These are phyloP conservation scores for Arctium lappa DNA, from an alignment of 129 eudicot species.

Conservation along the genomic window DNA sequence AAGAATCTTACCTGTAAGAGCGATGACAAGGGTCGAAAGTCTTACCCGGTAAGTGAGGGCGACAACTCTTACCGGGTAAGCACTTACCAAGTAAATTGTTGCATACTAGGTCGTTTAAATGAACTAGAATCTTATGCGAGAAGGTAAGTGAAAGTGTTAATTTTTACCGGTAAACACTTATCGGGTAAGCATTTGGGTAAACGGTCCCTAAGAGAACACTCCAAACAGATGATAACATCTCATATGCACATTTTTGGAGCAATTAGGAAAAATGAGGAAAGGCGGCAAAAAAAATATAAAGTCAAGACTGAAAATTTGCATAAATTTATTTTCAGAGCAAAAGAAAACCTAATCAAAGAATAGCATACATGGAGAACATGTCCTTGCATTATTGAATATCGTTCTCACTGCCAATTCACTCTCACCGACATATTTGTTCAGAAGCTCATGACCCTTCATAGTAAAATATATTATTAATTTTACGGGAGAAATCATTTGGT, in stretches of 20 bases:
- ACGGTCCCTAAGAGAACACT: background rate
- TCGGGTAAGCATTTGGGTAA: too few species aligned
- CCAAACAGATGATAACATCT: too few species aligned
- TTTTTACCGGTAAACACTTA: too few species aligned
- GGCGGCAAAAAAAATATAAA: background rate
- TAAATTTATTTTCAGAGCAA: background rate
- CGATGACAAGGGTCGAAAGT: too few species aligned
- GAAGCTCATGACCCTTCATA: slow-evolving; percentile 71
- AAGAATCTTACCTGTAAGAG: too few species aligned
- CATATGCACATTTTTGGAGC: background rate
- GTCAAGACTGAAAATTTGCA: background rate
- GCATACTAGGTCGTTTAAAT: too few species aligned
- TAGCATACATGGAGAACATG: slow-evolving; percentile 86
- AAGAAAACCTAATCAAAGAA: slow-evolving; percentile 87
- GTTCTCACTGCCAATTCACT: slow-evolving; percentile 83
- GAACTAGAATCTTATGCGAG: too few species aligned
- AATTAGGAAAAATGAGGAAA: too few species aligned
- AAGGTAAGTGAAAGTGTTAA: too few species aligned
- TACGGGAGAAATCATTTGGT: background rate
- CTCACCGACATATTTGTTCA: slow-evolving; percentile 88
- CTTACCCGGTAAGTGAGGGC: too few species aligned
- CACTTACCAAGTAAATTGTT: too few species aligned
- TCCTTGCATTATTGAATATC: slow-evolving; percentile 84
- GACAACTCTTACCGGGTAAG: too few species aligned
- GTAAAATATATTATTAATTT: background rate